phyloP scores from a whole-genome alignment of 768 basidiomycete genomes.

The Amanita polypyramis region DNA sequence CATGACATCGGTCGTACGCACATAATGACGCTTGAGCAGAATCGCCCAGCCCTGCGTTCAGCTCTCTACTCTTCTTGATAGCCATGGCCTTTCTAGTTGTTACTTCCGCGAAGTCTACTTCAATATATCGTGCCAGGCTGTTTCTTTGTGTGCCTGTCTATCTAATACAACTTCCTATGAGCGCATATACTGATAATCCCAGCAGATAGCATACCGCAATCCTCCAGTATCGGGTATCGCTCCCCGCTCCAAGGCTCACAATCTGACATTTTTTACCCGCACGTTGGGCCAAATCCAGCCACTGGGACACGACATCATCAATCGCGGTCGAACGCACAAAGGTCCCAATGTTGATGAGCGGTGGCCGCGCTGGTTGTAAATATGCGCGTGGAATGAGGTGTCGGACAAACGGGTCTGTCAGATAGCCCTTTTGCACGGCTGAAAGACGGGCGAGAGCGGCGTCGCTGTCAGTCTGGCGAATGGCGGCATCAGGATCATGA shows the following conservation, averaged over 20 bases:
- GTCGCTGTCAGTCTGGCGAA: conserved; percentile 75
- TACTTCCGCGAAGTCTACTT: too few species aligned
- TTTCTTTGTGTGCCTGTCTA: too few species aligned
- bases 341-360: conserved; percentile 93
- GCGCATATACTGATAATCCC: not conserved
- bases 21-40: too few species aligned
- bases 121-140: too few species aligned
- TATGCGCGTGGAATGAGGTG: conserved; percentile 60
- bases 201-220: conserved; percentile 42
- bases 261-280: too few species aligned
- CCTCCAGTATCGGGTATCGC: conserved; percentile 93
- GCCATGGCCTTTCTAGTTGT: too few species aligned
- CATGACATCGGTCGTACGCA: conserved; percentile 17
- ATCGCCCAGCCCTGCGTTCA: too few species aligned
- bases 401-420: conserved; percentile 65
- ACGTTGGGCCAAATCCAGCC: too few species aligned
- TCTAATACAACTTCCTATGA: too few species aligned
- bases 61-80: too few species aligned
- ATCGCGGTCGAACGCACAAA: conserved; percentile 76
- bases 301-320: conserved; percentile 62
- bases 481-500: conserved; percentile 44
- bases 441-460: conserved; percentile 79
- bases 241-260: conserved; percentile 91
- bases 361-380: conserved; percentile 54
- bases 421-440: conserved; percentile 74